phyloP scores from a whole-genome alignment of 164 flowering plant species.

The Santalum album region DNA sequence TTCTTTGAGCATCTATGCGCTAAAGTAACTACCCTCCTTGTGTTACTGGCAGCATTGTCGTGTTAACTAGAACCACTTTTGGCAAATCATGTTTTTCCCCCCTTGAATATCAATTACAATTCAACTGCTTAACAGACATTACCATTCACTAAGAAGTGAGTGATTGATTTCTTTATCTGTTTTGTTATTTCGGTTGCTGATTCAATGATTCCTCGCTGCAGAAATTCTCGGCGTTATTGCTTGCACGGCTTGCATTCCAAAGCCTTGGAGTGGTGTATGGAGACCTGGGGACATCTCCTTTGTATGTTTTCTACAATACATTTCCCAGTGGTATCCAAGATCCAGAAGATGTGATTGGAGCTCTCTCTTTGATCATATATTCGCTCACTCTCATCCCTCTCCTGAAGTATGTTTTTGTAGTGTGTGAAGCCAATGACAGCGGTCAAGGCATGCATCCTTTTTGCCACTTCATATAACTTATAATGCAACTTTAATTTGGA shows the following conservation, averaged over 20 bases:
- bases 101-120: no score
- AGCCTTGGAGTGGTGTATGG: slow-evolving; percentile 98
- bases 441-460: slow-evolving; percentile 63
- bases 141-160: not conserved
- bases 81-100: no score
- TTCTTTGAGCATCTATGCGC: no score
- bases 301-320: slow-evolving; percentile 91
- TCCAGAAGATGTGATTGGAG: slow-evolving; percentile 80
- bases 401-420: slow-evolving; percentile 77
- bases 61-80: no score
- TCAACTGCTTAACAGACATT: no score
- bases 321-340: slow-evolving; percentile 61
- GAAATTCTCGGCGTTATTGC: slow-evolving; percentile 69
- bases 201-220: slow-evolving; percentile 26
- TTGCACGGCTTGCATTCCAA: slow-evolving; percentile 76
- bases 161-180: no score
- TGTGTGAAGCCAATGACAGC: slow-evolving; percentile 79
- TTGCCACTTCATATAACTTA: no score
- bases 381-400: slow-evolving; percentile 85
- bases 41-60: no score
- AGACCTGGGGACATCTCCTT: slow-evolving; percentile 94
- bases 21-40: no score
- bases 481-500: no score
- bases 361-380: slow-evolving; percentile 88
- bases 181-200: slow-evolving; percentile 6